Percentiles rank a stretch among this genome's conserved stretches.
These are phyloP conservation scores for Aspergillus jensenii DNA, from an alignment of 2,329 filamentous ascomycete genomes.

Conservation along the genomic window DNA sequence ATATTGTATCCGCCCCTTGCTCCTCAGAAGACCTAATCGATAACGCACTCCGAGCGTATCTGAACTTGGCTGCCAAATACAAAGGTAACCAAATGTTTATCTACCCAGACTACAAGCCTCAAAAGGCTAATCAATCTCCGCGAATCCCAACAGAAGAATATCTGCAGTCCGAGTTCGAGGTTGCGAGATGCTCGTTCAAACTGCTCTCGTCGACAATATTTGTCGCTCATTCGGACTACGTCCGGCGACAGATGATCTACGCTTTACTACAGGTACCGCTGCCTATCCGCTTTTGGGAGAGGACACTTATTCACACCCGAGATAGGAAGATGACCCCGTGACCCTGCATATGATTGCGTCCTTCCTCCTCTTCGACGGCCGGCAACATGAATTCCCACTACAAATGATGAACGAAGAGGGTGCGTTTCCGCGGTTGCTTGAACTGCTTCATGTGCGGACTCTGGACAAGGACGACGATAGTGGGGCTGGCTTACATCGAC, in stretches of 20 bases:
- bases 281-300: background rate
- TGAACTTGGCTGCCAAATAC: constrained; percentile 73
- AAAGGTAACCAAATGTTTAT: constrained; percentile 51
- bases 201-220: constrained; percentile 77
- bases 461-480: constrained; percentile 48
- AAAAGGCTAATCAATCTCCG: background rate
- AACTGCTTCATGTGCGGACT: constrained; percentile 69
- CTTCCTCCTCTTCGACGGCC: constrained; percentile 84
- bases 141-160: constrained; percentile 58
- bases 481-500: constrained; percentile 66
- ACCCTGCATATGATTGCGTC: constrained; percentile 80
- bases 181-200: constrained; percentile 75
- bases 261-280: constrained; percentile 67
- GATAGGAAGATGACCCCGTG: constrained; percentile 77
- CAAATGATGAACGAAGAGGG: constrained; percentile 84
- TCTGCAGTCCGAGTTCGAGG: constrained; percentile 73
- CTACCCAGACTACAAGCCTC: background rate
- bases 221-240: constrained; percentile 73
- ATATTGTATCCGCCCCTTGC: constrained; percentile 61
- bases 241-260: constrained; percentile 89
- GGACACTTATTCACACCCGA: background rate
- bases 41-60: constrained; percentile 79
- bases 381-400: constrained; percentile 73
- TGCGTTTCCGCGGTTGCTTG: constrained; percentile 78
- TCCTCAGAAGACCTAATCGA: constrained; percentile 70